Evolutionary conservation across 805 yeast species (phyloP).

Genomic region (Wickerhamomyces sydowiorum): DNA sequence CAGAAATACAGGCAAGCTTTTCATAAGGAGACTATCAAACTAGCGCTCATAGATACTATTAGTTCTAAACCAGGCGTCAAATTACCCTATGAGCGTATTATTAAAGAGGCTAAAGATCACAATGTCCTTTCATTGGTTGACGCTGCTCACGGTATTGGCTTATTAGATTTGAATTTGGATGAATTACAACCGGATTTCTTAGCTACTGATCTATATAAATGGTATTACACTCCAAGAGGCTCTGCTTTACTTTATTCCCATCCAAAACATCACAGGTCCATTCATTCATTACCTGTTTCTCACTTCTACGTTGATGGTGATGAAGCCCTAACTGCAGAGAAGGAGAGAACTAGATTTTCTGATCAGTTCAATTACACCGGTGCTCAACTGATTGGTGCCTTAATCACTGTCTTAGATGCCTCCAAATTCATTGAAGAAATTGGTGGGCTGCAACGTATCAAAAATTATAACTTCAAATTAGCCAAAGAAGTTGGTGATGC

Average conservation of each 20-base stretch:
- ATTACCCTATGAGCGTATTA: conserved; percentile 49
- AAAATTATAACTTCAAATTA: conserved; percentile 39
- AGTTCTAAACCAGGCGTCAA: conserved; percentile 59
- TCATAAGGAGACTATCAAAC: conserved; percentile 23
- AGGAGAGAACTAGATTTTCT: conserved; percentile 8
- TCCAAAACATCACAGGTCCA: conserved; percentile 38
- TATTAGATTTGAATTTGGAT: conserved; percentile 36
- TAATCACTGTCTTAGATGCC: conserved; percentile 40
- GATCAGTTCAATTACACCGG: conserved; percentile 48
- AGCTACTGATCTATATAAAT: conserved; percentile 62
- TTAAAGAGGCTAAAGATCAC: conserved; percentile 38
- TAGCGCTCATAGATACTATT: conserved; percentile 53
- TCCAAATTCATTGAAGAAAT: conserved; percentile 43
- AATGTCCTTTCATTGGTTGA: conserved; percentile 53
- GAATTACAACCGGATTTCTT: conserved; percentile 52
- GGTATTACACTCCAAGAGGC: conserved; percentile 56
- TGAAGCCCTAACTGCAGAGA: conserved; percentile 18
- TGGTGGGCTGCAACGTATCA: conserved; percentile 53
- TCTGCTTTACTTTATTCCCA: conserved; percentile 55
- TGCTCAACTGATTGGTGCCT: conserved; percentile 40
- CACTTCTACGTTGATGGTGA: conserved; percentile 35
- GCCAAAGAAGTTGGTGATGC: conserved; percentile 37
- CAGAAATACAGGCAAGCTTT: conserved; percentile 25
- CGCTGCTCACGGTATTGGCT: conserved; percentile 69
- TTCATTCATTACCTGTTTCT: conserved; percentile 57